Conservation (phyloP, 2,329 filamentous ascomycete genomes). For the Gliomastix tumulicola region DNA sequence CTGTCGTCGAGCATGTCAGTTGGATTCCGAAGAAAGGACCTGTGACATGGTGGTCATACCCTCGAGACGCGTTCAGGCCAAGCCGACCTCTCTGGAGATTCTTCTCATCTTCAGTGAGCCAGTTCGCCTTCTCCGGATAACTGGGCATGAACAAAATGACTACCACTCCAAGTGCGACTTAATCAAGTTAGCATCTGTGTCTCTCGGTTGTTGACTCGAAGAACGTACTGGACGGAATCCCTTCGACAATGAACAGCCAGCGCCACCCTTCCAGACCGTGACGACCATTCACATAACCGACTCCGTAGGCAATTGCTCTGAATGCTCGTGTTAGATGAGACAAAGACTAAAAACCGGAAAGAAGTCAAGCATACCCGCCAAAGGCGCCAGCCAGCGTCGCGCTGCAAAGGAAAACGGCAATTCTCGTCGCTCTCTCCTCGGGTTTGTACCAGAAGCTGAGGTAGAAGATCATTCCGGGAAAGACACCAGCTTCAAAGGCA, state of each 20-base stretch:
- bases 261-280: conserved; percentile 50
- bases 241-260: conserved; percentile 66
- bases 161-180: conserved; percentile 44
- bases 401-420: conserved; percentile 62
- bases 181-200: background rate
- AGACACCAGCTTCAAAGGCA: conserved; percentile 50
- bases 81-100: conserved; percentile 29
- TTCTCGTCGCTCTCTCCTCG: conserved; percentile 14
- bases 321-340: background rate
- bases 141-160: conserved; percentile 61
- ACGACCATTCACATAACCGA: conserved; percentile 47
- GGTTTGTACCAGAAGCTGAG: conserved; percentile 58
- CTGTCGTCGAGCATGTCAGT: too few relatives aligned
- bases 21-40: too few relatives aligned
- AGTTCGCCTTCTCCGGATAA: conserved; percentile 56
- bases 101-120: conserved; percentile 14
- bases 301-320: conserved; percentile 46
- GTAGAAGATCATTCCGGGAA: conserved; percentile 51
- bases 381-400: conserved; percentile 62
- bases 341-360: background rate
- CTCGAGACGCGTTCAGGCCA: too few relatives aligned
- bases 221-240: conserved; percentile 19
- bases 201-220: background rate
- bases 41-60: too few relatives aligned
- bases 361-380: conserved; percentile 30